Base-by-base conservation (phyloP, 2,329 filamentous ascomycete species). In the Neofusicoccum ribis region DNA sequence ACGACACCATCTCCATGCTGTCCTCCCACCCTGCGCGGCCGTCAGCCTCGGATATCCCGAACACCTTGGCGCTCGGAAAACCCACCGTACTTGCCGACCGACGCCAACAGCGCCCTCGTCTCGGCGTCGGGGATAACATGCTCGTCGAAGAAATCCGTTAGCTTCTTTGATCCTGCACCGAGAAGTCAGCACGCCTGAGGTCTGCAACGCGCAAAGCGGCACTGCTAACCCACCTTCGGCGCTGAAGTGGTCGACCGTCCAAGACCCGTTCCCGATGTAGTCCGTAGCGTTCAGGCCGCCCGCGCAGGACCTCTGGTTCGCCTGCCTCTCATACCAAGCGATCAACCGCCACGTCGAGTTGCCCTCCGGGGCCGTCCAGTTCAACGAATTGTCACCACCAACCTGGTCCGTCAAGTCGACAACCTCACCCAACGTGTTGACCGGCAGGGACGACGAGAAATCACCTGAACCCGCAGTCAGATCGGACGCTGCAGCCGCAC, bases 231-330 rank as follows among this genome's bases (percentile, higher is more conserved):
- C 12, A 60, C 56, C 56, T 5, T 36, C 43, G 1, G 69, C 66
- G 20, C 73, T 75, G 62, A 74, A 77, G 65, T 78, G 76, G 60
- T 77, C 75, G 0, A 73, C 72, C 5, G 69, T 71, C 68, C 73
- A 73, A 8, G 72, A 75, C 1, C 75, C 76, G 64, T 78, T 77
- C 34, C 73, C 70, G 14, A 74, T 46, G 17, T 66, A 73, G 9
- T 60, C 67, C 4, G 70, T 67, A 0, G 78, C 75, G 39, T 72
- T 69, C 9, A 46, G 36, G 12, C 66, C 69, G 11, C 51, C 61
- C 27, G 59, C 65, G 63, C 63, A 67, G 11, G 65, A 67, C 54
- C 65, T 67, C 46, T 70, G 68, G 17, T 71, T 71, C 4, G 69
- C 69, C 14, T 69, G 69, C 11, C 61, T 43, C 43, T 72, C 70